Conservation (phyloP, 768 basidiomycete species). For the Dacryopinax primogenitus region DNA sequence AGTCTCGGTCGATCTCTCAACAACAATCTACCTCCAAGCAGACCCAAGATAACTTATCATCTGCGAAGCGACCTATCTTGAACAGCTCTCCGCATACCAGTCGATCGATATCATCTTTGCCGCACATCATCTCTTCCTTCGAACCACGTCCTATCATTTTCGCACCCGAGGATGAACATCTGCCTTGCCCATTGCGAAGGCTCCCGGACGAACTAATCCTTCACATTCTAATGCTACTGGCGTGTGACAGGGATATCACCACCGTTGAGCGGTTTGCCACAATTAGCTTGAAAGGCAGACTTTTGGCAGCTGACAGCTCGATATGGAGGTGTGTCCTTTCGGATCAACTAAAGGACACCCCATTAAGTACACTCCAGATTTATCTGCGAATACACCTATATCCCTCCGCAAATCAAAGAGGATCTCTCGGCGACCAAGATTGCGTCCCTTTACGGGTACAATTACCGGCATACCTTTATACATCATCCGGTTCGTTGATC, state of each 20-base stretch:
- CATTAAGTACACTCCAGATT: not conserved
- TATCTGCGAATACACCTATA: constrained; percentile 39
- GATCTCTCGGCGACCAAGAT: constrained; percentile 39
- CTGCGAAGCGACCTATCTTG: not conserved
- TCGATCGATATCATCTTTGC: not conserved
- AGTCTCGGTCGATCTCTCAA: constrained; percentile 30
- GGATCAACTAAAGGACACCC: not conserved
- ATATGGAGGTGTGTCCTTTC: constrained; percentile 56
- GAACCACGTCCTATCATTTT: constrained; percentile 30
- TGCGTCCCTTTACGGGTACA: constrained; percentile 39
- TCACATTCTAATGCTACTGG: constrained; percentile 47
- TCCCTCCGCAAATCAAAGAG: constrained; percentile 57
- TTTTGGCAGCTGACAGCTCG: constrained; percentile 52
- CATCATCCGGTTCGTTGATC: constrained; percentile 45
- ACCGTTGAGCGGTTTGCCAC: constrained; percentile 65
- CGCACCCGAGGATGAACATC: constrained; percentile 53
- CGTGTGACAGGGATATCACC: constrained; percentile 34
- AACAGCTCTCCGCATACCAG: not conserved
- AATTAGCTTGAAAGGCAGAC: constrained; percentile 59
- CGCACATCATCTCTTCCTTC: not conserved
- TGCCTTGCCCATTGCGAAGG: constrained; percentile 40
- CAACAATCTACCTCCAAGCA: too few species aligned
- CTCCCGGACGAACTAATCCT: constrained; percentile 71
- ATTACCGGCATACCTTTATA: constrained; percentile 66
- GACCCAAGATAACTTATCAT: not conserved